Conservation (phyloP, 2,329 filamentous ascomycete genomes). For the Paecilomyces dactylethromorphus region DNA sequence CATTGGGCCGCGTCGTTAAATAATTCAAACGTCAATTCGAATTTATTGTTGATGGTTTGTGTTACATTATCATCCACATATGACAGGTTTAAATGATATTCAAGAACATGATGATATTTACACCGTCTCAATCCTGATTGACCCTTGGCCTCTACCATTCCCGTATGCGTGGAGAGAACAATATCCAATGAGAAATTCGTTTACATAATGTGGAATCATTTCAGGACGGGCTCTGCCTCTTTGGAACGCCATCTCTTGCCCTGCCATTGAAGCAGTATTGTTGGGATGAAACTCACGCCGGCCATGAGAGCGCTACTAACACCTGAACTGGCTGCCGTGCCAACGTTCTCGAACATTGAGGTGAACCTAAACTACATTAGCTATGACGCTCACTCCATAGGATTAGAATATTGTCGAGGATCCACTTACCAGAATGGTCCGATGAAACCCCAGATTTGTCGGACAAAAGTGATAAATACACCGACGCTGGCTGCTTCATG, state of each 20-base stretch:
- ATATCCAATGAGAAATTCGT: background rate
- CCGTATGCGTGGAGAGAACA: background rate
- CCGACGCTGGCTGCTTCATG: slow-evolving; percentile 49
- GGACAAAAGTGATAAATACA: slow-evolving; percentile 52
- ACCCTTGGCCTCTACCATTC: background rate
- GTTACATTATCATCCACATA: no score
- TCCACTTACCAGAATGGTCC: slow-evolving; percentile 26
- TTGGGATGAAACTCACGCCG: slow-evolving; percentile 22
- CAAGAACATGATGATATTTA: no score
- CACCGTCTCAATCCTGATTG: background rate
- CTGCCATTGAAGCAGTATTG: slow-evolving; percentile 17
- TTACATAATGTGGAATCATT: background rate
- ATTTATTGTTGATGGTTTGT: no score
- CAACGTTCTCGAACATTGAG: slow-evolving; percentile 27
- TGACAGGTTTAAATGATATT: no score
- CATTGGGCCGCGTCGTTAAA: no score
- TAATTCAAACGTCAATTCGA: no score
- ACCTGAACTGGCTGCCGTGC: slow-evolving; percentile 21
- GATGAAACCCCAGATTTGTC: slow-evolving; percentile 50
- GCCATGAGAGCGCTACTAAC: slow-evolving; percentile 21
- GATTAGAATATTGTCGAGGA: background rate
- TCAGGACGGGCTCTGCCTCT: background rate
- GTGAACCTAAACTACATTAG: slow-evolving; percentile 19
- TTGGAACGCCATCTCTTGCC: slow-evolving; percentile 5
- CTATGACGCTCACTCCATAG: background rate